Percentiles rank a stretch among this genome's conserved stretches.
Evolutionary conservation across 495 filamentous ascomycete species (phyloP).

Genomic region (Podospora comata): DNA sequence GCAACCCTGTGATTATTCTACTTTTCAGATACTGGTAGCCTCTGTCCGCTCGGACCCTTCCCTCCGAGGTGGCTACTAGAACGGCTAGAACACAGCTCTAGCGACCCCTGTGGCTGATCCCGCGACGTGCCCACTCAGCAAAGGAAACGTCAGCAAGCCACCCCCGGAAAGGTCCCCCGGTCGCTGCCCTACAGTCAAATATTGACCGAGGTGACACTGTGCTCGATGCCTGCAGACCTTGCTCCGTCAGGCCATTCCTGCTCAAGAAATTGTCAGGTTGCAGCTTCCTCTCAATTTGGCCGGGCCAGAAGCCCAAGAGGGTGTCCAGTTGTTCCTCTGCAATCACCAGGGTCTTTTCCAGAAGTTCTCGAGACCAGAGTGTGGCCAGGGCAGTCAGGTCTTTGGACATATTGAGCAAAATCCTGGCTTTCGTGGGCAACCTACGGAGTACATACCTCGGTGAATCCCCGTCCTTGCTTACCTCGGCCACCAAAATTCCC

Average conservation of each 20-base stretch:
- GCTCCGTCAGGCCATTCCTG: not conserved
- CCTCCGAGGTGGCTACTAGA: not conserved
- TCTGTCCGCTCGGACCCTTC: not conserved
- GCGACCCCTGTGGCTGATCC: conserved; percentile 4
- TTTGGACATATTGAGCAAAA: too few species aligned
- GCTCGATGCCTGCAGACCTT: not conserved
- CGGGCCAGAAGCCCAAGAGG: too few species aligned
- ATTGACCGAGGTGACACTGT: not conserved
- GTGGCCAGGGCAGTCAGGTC: not conserved
- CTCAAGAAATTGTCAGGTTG: not conserved
- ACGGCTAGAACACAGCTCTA: not conserved
- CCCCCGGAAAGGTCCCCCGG: not conserved
- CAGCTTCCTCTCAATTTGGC: not conserved
- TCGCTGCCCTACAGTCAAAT: not conserved
- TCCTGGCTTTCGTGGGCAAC: too few species aligned
- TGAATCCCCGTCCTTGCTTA: not conserved
- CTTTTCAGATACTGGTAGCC: too few species aligned
- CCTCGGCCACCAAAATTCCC: not conserved
- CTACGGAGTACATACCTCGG: too few species aligned
- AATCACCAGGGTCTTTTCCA: not conserved
- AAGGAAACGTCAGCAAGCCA: not conserved
- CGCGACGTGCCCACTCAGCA: not conserved
- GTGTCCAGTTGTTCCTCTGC: too few species aligned
- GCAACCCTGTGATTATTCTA: too few species aligned
- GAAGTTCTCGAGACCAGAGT: not conserved